Evolutionary conservation across 208 protist genomes (phyloP).

Genomic region (Crithidia sp.): DNA sequence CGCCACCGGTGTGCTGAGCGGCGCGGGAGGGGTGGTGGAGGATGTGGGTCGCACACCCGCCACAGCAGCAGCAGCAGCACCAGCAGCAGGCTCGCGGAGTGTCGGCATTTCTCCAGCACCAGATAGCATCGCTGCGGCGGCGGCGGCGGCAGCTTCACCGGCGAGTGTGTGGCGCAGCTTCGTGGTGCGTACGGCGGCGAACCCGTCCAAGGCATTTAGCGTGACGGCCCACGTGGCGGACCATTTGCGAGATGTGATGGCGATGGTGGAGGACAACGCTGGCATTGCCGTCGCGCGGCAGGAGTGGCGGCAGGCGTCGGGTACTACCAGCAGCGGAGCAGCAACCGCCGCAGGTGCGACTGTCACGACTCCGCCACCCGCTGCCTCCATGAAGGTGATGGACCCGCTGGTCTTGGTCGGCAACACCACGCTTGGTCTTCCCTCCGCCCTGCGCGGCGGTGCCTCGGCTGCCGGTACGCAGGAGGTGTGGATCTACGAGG

Average conservation of each 20-base stretch:
- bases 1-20: neutral
- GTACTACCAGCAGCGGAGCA: neutral
- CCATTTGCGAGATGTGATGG: constrained; percentile 73
- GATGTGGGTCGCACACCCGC: constrained; percentile 2
- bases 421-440: constrained; percentile 63
- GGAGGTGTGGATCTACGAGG: constrained; percentile 75
- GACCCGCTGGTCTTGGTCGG: constrained; percentile 52
- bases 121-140: neutral
- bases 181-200: constrained; percentile 58
- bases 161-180: constrained; percentile 39
- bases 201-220: constrained; percentile 72
- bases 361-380: neutral
- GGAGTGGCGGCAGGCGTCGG: constrained; percentile 59
- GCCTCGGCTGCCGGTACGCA: constrained; percentile 2
- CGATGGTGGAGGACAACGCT: constrained; percentile 80
- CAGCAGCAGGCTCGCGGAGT: neutral
- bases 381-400: constrained; percentile 33
- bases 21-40: neutral
- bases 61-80: neutral
- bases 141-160: neutral
- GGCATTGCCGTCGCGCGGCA: constrained; percentile 74
- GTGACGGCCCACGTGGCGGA: constrained; percentile 87
- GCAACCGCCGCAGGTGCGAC: neutral
- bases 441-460: constrained; percentile 27
- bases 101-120: neutral